Evolutionary conservation across 371 early-diverging fungal genomes (phyloP).

Genomic region (Mortierella sp.): DNA sequence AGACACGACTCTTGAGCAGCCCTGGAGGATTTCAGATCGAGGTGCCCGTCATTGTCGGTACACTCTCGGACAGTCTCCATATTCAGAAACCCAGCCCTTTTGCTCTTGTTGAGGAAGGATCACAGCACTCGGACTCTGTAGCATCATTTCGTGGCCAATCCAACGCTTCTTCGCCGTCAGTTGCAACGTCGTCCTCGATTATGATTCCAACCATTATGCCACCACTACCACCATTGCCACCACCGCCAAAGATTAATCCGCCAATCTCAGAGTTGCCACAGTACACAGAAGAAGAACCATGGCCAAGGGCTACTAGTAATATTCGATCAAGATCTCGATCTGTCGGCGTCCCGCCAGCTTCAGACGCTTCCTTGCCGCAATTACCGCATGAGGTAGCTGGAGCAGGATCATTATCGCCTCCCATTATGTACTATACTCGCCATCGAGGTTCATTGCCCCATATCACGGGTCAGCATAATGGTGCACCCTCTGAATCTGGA

Average conservation of each 20-base stretch:
- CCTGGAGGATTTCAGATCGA: constrained; percentile 34
- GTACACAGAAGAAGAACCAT: constrained; percentile 1
- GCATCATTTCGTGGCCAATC: neutral
- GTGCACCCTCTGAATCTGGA: neutral
- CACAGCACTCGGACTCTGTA: neutral
- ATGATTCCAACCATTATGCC: neutral
- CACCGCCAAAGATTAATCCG: neutral
- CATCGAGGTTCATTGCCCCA: neutral
- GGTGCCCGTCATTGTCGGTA: constrained; percentile 34
- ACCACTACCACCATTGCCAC: neutral
- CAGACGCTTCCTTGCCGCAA: neutral
- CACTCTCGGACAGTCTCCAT: constrained; percentile 27
- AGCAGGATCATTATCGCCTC: neutral
- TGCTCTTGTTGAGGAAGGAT: neutral
- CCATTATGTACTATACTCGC: neutral
- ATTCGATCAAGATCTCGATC: neutral
- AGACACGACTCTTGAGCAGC: constrained; percentile 12
- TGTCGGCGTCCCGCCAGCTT: neutral
- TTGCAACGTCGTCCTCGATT: neutral
- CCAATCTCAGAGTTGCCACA: neutral
- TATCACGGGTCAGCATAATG: neutral
- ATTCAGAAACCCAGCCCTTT: constrained; percentile 19
- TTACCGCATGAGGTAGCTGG: neutral
- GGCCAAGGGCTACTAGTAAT: neutral
- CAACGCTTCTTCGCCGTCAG: neutral